Evolutionary conservation across 2,329 filamentous ascomycete genomes (phyloP).

Genomic region (Exophiala viscosa): DNA sequence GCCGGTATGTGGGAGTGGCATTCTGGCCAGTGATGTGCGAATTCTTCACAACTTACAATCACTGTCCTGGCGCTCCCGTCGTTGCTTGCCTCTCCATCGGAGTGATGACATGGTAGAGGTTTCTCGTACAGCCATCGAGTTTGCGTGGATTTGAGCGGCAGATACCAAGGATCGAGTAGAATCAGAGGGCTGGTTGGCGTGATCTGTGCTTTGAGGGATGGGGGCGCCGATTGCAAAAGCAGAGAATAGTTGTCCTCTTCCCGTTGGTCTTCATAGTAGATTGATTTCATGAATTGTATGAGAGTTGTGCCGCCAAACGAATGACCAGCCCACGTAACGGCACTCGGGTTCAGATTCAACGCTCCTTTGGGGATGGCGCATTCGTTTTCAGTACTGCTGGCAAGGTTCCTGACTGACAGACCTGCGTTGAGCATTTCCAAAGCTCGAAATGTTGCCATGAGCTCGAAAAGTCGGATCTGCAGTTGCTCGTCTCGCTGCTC

Average conservation of each 20-base stretch:
- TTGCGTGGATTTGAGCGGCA: conserved; percentile 63
- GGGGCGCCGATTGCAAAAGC: conserved; percentile 50
- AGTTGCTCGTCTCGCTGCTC: conserved; percentile 66
- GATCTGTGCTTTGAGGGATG: conserved; percentile 60
- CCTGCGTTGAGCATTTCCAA: conserved; percentile 63
- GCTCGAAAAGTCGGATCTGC: conserved; percentile 71
- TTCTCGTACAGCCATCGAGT: conserved; percentile 63
- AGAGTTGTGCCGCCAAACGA: conserved; percentile 74
- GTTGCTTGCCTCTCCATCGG: background rate
- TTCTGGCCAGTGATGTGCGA: conserved; percentile 56
- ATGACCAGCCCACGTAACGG: conserved; percentile 72
- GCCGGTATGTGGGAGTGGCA: conserved; percentile 7
- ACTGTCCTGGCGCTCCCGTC: conserved; percentile 24
- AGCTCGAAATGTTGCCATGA: conserved; percentile 66
- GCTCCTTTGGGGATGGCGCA: conserved; percentile 48
- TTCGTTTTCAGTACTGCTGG: background rate
- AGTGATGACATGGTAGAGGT: conserved; percentile 63
- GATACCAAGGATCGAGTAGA: conserved; percentile 76
- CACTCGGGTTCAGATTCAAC: conserved; percentile 67
- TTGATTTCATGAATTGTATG: conserved; percentile 73
- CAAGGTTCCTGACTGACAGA: conserved; percentile 38
- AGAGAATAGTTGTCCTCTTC: background rate
- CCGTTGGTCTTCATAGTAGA: conserved; percentile 53
- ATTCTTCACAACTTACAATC: conserved; percentile 3
- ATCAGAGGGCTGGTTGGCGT: conserved; percentile 63